These are phyloP conservation scores for Xylogone sp. DNA, from an alignment of 2,329 filamentous ascomycete genomes.

Conservation along the genomic window DNA sequence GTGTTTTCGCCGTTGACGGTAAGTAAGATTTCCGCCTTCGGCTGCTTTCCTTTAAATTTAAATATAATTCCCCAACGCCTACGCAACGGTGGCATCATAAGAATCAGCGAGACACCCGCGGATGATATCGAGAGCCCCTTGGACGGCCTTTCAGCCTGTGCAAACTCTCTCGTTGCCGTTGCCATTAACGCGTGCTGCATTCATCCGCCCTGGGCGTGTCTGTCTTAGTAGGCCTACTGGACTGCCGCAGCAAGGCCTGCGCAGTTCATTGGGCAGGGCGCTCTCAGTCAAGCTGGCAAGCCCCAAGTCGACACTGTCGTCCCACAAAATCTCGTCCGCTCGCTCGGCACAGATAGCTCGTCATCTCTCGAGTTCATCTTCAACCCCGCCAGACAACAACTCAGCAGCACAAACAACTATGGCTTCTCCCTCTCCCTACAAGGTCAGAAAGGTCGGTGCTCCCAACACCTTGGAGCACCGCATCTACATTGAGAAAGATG, in stretches of 20 bases:
- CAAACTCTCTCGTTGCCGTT: too few species aligned
- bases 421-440: slow-evolving; percentile 58
- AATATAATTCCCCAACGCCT: too few species aligned
- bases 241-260: background rate
- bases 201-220: background rate
- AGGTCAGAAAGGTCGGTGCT: slow-evolving; percentile 80
- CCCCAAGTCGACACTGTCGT: background rate
- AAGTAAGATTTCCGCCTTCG: too few species aligned
- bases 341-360: slow-evolving; percentile 38
- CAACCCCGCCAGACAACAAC: slow-evolving; percentile 18
- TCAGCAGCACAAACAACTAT: slow-evolving; percentile 42
- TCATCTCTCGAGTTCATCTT: slow-evolving; percentile 37
- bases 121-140: background rate
- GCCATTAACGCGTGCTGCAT: background rate
- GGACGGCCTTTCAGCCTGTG: background rate
- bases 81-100: too few species aligned
- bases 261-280: background rate
- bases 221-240: background rate
- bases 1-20: too few species aligned
- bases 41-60: too few species aligned
- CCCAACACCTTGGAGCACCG: slow-evolving; percentile 95
- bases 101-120: background rate
- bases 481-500: slow-evolving; percentile 97
- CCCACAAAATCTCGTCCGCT: slow-evolving; percentile 11
- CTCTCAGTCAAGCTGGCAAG: background rate